A percentile compares a stretch with the other conserved stretches of the same genome.
These are phyloP conservation scores for Panellus pusillus DNA, from an alignment of 768 basidiomycete species.

Conservation along the genomic window DNA sequence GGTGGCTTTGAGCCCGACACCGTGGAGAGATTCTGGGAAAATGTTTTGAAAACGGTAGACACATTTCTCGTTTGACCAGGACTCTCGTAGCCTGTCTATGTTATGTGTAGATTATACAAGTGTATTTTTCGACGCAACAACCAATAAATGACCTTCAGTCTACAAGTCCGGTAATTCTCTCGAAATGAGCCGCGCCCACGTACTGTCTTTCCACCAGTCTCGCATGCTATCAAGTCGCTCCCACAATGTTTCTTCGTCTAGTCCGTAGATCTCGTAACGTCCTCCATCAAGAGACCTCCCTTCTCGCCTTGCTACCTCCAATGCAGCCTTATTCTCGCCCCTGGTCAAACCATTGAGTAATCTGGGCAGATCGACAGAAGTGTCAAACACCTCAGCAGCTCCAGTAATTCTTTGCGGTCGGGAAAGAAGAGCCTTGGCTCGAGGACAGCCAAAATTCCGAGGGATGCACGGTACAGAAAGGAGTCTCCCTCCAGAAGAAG, in stretches of 20 bases:
- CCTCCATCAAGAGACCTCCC: conserved; percentile 61
- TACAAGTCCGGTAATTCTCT: conserved; percentile 81
- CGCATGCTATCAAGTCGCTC: conserved; percentile 79
- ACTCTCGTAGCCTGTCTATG: too few species aligned
- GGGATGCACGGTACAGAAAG: conserved; percentile 80
- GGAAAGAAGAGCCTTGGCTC: conserved; percentile 90
- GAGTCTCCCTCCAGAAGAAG: conserved; percentile 86
- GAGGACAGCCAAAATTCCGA: conserved; percentile 80
- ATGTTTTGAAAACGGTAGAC: conserved; percentile 52
- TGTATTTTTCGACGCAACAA: not conserved
- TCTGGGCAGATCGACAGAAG: not conserved
- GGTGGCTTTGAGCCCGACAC: conserved; percentile 65
- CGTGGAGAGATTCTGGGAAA: conserved; percentile 68
- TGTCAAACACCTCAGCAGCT: conserved; percentile 64
- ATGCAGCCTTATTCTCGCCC: conserved; percentile 79
- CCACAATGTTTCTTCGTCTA: conserved; percentile 86
- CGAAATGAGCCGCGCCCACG: conserved; percentile 80
- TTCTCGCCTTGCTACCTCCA: conserved; percentile 80
- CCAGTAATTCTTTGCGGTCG: conserved; percentile 73
- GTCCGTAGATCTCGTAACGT: conserved; percentile 84
- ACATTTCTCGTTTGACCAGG: too few species aligned
- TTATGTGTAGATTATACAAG: not conserved
- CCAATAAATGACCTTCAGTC: not conserved
- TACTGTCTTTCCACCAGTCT: conserved; percentile 92
- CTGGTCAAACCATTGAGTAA: conserved; percentile 35